Conservation (phyloP, 768 basidiomycete genomes). For the Clitopilus hobsonii region DNA sequence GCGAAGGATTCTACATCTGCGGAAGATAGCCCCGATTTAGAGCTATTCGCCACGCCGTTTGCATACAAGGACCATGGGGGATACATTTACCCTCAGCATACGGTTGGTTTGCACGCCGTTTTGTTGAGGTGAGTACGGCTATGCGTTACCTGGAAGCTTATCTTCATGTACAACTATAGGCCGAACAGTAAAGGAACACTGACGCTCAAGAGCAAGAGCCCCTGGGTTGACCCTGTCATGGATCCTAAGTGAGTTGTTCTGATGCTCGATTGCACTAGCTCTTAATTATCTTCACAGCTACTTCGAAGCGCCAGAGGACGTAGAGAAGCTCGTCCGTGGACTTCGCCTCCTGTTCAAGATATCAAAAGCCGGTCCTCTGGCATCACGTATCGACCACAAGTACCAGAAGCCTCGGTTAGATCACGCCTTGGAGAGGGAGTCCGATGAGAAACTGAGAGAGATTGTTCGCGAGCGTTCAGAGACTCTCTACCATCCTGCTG, state of each 20-base stretch:
- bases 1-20: constrained; percentile 41
- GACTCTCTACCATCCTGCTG: constrained; percentile 45
- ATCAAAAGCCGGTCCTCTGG: constrained; percentile 34
- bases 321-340: constrained; percentile 38
- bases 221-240: constrained; percentile 38
- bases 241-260: constrained; percentile 33
- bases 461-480: constrained; percentile 36
- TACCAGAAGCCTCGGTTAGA: constrained; percentile 32
- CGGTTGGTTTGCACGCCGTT: constrained; percentile 36
- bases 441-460: constrained; percentile 36
- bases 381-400: constrained; percentile 28
- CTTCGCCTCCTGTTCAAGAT: constrained; percentile 33
- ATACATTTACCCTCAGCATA: constrained; percentile 28
- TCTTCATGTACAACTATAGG: too few species aligned
- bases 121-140: constrained; percentile 26
- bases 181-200: constrained; percentile 39
- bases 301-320: constrained; percentile 33
- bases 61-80: constrained; percentile 39
- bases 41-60: constrained; percentile 38
- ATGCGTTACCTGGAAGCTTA: too few species aligned
- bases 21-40: constrained; percentile 42
- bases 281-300: constrained; percentile 32
- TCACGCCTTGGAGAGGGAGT: constrained; percentile 29
- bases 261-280: not conserved
- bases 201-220: constrained; percentile 32